Percentiles rank a stretch among this genome's conserved stretches.
phyloP scores from a whole-genome alignment of 2,329 filamentous ascomycete genomes.

The Chrysoporthe deuterocubensis region DNA sequence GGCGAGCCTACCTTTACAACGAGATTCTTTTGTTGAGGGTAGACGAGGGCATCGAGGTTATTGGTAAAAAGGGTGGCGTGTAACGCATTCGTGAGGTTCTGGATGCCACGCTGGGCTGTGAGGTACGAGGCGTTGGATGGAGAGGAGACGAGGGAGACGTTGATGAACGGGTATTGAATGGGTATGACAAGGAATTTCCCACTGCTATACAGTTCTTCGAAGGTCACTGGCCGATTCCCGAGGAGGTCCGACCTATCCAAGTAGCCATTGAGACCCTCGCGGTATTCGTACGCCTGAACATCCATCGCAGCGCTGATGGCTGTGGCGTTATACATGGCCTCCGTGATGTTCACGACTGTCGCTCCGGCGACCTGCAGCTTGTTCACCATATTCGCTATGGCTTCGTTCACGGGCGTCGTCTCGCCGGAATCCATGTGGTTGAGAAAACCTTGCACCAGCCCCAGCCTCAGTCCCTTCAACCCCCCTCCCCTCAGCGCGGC shows the following conservation, averaged over 20 bases:
- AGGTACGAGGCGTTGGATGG: slow-evolving; percentile 52
- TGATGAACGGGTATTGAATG: slow-evolving; percentile 59
- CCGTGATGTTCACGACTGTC: slow-evolving; percentile 53
- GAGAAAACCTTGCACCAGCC: slow-evolving; percentile 57
- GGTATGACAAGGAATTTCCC: slow-evolving; percentile 64
- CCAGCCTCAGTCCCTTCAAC: slow-evolving; percentile 39
- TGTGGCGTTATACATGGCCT: slow-evolving; percentile 55
- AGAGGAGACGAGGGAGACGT: slow-evolving; percentile 54
- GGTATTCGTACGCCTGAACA: slow-evolving; percentile 65
- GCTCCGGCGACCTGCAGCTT: slow-evolving; percentile 52
- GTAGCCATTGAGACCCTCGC: slow-evolving; percentile 59
- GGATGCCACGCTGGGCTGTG: slow-evolving; percentile 51
- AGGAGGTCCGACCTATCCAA: slow-evolving; percentile 48
- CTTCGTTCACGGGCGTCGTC: slow-evolving; percentile 59
- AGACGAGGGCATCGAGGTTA: slow-evolving; percentile 61
- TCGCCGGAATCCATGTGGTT: slow-evolving; percentile 55
- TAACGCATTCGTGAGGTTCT: slow-evolving; percentile 55
- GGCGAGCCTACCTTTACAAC: slow-evolving; percentile 61
- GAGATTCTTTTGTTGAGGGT: slow-evolving; percentile 67
- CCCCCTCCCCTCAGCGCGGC: slow-evolving; percentile 38
- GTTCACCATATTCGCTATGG: slow-evolving; percentile 52
- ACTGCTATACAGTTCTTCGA: slow-evolving; percentile 53
- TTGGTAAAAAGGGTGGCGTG: slow-evolving; percentile 53
- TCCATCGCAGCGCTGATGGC: slow-evolving; percentile 54
- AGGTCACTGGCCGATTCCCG: slow-evolving; percentile 48